A percentile compares a stretch with the other conserved stretches of the same genome.
Conservation (phyloP, 2,329 filamentous ascomycete genomes). For the Diaporthe sp. region DNA sequence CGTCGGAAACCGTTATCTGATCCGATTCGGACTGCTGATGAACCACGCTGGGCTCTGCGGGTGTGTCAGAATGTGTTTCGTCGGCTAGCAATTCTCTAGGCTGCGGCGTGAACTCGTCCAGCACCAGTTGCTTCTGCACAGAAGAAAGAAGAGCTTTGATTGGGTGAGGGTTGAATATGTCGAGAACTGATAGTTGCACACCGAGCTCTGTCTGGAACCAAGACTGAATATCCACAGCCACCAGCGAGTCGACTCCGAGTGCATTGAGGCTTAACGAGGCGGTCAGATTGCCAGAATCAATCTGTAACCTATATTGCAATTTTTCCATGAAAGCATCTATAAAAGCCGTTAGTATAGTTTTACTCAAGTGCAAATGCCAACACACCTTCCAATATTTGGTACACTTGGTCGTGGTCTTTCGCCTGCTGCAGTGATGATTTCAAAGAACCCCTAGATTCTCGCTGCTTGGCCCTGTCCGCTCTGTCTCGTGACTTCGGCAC, state of each 20-base stretch:
- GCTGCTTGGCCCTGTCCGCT: not conserved
- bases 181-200: slow-evolving; percentile 58
- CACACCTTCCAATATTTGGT: not conserved
- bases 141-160: slow-evolving; percentile 7
- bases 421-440: not conserved
- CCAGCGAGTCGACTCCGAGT: slow-evolving; percentile 41
- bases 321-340: not conserved
- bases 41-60: not conserved
- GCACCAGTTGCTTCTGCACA: not conserved
- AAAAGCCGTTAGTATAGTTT: not conserved
- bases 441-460: not conserved
- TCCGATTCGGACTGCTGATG: not conserved
- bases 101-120: not conserved
- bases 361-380: not conserved
- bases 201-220: slow-evolving; percentile 61
- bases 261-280: slow-evolving; percentile 24
- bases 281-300: not conserved
- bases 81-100: slow-evolving; percentile 30
- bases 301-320: not conserved
- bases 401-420: not conserved
- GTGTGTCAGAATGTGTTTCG: slow-evolving; percentile 18
- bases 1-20: slow-evolving; percentile 39
- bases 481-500: not conserved
- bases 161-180: slow-evolving; percentile 52
- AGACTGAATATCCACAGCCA: slow-evolving; percentile 52